phyloP scores from a whole-genome alignment of 176 grass and related monocot species.

The Cenchrus purpureus region DNA sequence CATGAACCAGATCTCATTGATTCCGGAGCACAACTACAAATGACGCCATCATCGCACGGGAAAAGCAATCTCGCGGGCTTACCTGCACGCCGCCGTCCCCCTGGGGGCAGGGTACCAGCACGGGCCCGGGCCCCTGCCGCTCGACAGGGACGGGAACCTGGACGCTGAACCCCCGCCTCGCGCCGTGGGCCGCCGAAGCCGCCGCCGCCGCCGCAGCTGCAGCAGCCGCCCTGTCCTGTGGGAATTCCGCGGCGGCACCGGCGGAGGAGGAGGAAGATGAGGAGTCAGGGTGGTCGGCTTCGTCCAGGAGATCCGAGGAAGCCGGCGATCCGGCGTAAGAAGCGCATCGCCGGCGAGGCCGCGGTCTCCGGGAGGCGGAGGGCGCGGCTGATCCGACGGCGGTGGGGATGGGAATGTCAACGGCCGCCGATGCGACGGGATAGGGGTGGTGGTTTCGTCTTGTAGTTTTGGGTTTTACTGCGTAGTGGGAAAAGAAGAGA shows the following conservation, averaged over 20 bases:
- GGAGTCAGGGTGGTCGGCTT: conserved; percentile 45
- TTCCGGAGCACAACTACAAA: conserved; percentile 14
- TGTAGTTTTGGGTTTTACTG: conserved; percentile 21
- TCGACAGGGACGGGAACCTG: conserved; percentile 60
- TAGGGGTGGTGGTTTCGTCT: background rate
- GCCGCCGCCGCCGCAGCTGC: background rate
- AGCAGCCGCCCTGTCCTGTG: conserved; percentile 38
- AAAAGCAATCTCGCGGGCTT: conserved; percentile 8
- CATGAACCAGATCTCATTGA: conserved; percentile 38
- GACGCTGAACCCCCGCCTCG: conserved; percentile 56
- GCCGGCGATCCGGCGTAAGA: conserved; percentile 51
- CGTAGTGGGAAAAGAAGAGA: background rate
- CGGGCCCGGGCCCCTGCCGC: conserved; percentile 42
- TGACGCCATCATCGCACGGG: background rate
- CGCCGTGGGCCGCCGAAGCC: background rate
- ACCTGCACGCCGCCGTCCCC: conserved; percentile 70
- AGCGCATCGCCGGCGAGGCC: conserved; percentile 42
- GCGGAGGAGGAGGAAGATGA: background rate
- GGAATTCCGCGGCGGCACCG: conserved; percentile 22
- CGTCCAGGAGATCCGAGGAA: conserved; percentile 52
- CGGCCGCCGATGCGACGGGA: conserved; percentile 24
- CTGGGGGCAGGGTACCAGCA: conserved; percentile 46
- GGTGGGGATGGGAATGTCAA: conserved; percentile 32
- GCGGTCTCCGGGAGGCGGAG: background rate
- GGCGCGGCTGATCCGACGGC: conserved; percentile 35